Percentiles rank a stretch among this genome's conserved stretches.
Conservation (phyloP, 768 basidiomycete species). For the Phaeotremella fagi region DNA sequence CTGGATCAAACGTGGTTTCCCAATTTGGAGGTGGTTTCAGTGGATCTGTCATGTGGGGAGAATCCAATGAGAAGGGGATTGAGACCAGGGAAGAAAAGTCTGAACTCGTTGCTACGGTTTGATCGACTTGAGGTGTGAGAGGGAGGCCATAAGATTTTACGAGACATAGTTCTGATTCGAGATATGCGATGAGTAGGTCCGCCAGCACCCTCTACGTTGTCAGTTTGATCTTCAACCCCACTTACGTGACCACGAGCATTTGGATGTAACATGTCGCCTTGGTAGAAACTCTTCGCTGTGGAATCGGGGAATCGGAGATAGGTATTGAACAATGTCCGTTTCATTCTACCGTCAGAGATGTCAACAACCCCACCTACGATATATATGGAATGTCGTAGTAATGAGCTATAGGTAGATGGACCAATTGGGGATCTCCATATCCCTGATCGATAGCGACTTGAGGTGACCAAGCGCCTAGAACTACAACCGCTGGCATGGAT, state of each 20-base stretch:
- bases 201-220: constrained; percentile 39
- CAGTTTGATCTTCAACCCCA: background rate
- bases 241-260: constrained; percentile 46
- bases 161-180: constrained; percentile 43
- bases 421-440: constrained; percentile 45
- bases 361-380: constrained; percentile 11
- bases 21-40: constrained; percentile 29
- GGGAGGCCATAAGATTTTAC: constrained; percentile 34
- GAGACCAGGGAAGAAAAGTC: constrained; percentile 26
- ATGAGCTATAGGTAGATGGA: constrained; percentile 41
- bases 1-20: constrained; percentile 34
- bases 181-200: constrained; percentile 37
- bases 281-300: constrained; percentile 35
- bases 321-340: constrained; percentile 40
- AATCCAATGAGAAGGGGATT: constrained; percentile 34
- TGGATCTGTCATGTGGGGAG: constrained; percentile 28
- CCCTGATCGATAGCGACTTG: constrained; percentile 42
- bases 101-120: constrained; percentile 23
- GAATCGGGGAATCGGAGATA: constrained; percentile 41
- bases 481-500: constrained; percentile 40
- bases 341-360: constrained; percentile 21
- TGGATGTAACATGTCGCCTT: constrained; percentile 40
- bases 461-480: constrained; percentile 44
- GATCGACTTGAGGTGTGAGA: constrained; percentile 5
- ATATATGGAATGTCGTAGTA: constrained; percentile 46